Conservation (phyloP, 495 filamentous ascomycete species). For the Glonium stellatum region DNA sequence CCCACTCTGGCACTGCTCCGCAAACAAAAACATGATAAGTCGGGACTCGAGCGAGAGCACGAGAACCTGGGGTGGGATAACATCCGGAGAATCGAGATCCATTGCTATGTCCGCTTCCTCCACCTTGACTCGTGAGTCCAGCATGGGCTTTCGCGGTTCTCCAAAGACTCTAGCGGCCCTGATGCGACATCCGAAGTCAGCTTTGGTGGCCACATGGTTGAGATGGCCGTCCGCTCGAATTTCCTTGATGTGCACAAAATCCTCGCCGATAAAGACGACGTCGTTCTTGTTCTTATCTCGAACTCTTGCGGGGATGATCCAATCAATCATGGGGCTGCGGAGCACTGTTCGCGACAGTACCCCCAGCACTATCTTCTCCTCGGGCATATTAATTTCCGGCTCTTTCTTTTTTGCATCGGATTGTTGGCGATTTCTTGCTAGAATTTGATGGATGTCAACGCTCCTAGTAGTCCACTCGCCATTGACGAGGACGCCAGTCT, state of each 20-base stretch:
- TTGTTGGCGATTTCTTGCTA: constrained; percentile 29
- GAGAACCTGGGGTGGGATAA: constrained; percentile 67
- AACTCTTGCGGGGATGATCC: constrained; percentile 73
- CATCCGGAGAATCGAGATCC: constrained; percentile 1
- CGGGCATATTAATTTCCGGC: constrained; percentile 9
- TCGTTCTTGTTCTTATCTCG: constrained; percentile 65
- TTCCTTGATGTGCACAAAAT: constrained; percentile 65
- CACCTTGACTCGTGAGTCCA: constrained; percentile 24
- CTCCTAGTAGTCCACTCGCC: constrained; percentile 54
- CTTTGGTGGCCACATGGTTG: constrained; percentile 61
- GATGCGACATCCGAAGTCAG: constrained; percentile 67
- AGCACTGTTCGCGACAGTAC: constrained; percentile 71
- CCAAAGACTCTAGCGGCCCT: constrained; percentile 56
- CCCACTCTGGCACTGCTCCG: constrained; percentile 47
- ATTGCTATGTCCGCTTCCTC: constrained; percentile 29
- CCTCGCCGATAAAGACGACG: constrained; percentile 79
- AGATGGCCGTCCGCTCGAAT: constrained; percentile 56
- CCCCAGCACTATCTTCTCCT: constrained; percentile 49
- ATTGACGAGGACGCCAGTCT: constrained; percentile 40
- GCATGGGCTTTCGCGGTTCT: constrained; percentile 22
- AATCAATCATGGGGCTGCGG: constrained; percentile 66
- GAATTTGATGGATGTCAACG: constrained; percentile 39
- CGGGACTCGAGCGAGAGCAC: constrained; percentile 56
- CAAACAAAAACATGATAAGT: constrained; percentile 22
- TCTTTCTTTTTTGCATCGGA: constrained; percentile 19